phyloP scores from a whole-genome alignment of 1,284 basidiomycete genomes.

The Ceratobasidium sp. region DNA sequence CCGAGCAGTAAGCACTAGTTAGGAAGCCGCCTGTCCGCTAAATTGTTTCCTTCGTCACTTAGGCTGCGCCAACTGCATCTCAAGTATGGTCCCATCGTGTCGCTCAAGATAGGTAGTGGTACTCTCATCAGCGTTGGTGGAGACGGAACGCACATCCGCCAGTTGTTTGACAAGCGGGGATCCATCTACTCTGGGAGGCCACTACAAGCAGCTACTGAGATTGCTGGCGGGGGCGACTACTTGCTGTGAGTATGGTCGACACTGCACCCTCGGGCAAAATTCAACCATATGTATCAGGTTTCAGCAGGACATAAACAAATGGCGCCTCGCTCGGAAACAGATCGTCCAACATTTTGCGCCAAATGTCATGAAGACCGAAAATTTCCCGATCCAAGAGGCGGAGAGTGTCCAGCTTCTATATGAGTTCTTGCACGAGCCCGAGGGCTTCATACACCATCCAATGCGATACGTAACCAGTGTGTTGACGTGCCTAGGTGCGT shows the following conservation, averaged over 20 bases:
- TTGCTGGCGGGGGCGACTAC: conserved; percentile 26
- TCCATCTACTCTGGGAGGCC: conserved; percentile 37
- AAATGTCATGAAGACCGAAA: conserved; percentile 17
- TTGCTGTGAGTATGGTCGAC: conserved; percentile 7
- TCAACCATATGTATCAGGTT: conserved; percentile 5
- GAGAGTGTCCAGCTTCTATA: conserved; percentile 41
- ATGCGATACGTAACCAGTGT: conserved; percentile 45
- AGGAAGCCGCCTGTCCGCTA: neutral
- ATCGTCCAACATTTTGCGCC: conserved; percentile 38
- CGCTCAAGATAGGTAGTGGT: conserved; percentile 32
- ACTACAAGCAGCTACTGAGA: conserved; percentile 17
- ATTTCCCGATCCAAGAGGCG: conserved; percentile 27
- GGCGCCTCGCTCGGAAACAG: conserved; percentile 27
- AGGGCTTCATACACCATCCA: conserved; percentile 34
- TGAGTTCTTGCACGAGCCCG: conserved; percentile 41
- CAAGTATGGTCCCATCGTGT: conserved; percentile 36
- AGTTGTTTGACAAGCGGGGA: conserved; percentile 43
- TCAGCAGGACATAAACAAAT: conserved; percentile 34
- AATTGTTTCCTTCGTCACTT: neutral
- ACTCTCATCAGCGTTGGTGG: conserved; percentile 36
- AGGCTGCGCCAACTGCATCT: conserved; percentile 25
- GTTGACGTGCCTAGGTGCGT: conserved; percentile 32
- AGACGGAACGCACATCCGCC: conserved; percentile 28
- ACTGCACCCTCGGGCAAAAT: no score
- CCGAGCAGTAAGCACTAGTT: conserved; percentile 14